Conservation (phyloP, 345 rosid genomes). For the Cardamine chenopodiifolia region DNA sequence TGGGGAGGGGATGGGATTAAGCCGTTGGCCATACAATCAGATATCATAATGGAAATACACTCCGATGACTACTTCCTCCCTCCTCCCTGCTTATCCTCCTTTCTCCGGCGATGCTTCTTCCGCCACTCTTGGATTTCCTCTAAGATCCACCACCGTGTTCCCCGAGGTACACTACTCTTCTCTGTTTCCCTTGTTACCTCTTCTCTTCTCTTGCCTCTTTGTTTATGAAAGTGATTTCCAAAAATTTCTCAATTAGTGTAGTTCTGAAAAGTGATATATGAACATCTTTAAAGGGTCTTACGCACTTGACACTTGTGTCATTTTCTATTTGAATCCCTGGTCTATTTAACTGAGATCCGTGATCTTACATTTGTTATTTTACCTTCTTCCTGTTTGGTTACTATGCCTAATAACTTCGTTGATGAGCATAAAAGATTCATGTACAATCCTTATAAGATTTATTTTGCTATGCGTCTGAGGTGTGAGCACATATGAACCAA, state of each 20-base stretch:
- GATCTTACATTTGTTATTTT: background rate
- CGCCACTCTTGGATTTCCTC: conserved; percentile 23
- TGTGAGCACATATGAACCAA: too few species aligned
- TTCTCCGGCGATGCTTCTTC: conserved; percentile 19
- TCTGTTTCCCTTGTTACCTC: background rate
- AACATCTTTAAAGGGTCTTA: background rate
- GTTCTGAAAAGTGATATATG: background rate
- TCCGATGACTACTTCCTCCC: conserved; percentile 39
- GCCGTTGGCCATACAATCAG: conserved; percentile 15
- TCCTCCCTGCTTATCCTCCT: conserved; percentile 28
- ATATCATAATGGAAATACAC: conserved; percentile 28
- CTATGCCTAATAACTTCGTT: background rate
- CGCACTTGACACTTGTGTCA: too few species aligned
- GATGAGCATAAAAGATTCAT: too few species aligned
- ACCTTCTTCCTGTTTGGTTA: background rate
- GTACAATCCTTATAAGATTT: too few species aligned
- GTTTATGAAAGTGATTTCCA: background rate
- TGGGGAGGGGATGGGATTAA: conserved; percentile 1
- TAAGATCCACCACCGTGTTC: conserved; percentile 21
- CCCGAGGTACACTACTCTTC: conserved; percentile 22
- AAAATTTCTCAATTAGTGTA: background rate
- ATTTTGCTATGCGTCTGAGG: too few species aligned
- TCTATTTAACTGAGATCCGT: too few species aligned
- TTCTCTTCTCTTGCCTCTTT: background rate
- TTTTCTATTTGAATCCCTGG: too few species aligned